Evolutionary conservation across 352 stramenopile genomes (phyloP).

Genomic region (Peronospora tabacina): DNA sequence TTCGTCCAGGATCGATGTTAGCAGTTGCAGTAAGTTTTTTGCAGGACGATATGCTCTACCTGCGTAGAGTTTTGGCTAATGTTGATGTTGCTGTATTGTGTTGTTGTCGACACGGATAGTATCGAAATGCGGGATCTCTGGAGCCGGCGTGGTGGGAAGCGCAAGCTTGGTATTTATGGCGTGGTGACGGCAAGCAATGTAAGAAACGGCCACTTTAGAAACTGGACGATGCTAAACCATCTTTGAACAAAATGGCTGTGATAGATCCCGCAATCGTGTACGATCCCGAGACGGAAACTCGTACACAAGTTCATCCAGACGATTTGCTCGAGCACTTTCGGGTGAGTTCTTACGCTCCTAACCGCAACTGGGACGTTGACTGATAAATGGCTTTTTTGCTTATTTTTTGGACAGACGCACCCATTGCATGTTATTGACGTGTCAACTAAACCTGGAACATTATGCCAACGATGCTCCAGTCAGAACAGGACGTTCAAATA

Average conservation of each 20-base stretch:
- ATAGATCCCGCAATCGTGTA: constrained; percentile 47
- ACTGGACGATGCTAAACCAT: neutral
- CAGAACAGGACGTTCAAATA: constrained; percentile 43
- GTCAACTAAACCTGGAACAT: constrained; percentile 28
- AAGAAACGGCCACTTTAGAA: constrained; percentile 3
- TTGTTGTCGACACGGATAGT: constrained; percentile 29
- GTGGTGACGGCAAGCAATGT: constrained; percentile 54
- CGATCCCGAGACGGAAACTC: constrained; percentile 36
- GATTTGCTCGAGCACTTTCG: constrained; percentile 51
- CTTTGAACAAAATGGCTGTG: neutral
- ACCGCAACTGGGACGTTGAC: constrained; percentile 1
- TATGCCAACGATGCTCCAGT: constrained; percentile 40
- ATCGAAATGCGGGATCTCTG: constrained; percentile 53
- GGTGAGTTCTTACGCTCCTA: constrained; percentile 19
- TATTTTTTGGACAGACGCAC: constrained; percentile 36
- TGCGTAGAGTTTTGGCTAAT: constrained; percentile 9
- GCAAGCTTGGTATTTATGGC: constrained; percentile 80
- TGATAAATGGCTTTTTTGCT: neutral
- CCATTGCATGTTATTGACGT: constrained; percentile 73
- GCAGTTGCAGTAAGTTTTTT: constrained; percentile 46
- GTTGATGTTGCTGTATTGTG: constrained; percentile 1
- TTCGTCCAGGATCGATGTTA: constrained; percentile 52
- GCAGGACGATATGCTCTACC: neutral
- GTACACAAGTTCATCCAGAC: constrained; percentile 36
- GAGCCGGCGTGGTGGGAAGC: constrained; percentile 76